These are phyloP conservation scores for Auricularia sp. DNA, from an alignment of 768 basidiomycete species.

Conservation along the genomic window DNA sequence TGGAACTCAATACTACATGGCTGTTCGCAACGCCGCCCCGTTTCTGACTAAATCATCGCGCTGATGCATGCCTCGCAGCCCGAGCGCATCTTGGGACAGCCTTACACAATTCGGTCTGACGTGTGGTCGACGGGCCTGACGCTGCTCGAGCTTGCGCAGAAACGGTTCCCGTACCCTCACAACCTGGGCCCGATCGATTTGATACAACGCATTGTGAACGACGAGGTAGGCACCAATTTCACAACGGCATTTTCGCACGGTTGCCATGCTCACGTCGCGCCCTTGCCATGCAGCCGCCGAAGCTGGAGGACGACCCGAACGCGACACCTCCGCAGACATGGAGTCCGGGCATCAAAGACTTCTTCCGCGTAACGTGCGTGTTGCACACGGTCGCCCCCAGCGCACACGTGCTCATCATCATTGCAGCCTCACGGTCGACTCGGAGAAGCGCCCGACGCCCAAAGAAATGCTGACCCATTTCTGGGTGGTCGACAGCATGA, in stretches of 20 bases:
- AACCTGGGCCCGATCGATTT: conserved; percentile 90
- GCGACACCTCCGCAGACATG: conserved; percentile 37
- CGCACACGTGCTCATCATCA: conserved; percentile 10
- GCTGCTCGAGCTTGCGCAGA: conserved; percentile 85
- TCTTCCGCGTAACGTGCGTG: conserved; percentile 72
- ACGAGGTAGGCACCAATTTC: conserved; percentile 43
- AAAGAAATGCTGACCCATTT: conserved; percentile 75
- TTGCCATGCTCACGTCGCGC: conserved; percentile 7
- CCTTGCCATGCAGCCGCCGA: conserved; percentile 50
- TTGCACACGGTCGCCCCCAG: conserved; percentile 9
- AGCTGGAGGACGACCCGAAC: conserved; percentile 64
- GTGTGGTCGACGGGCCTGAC: conserved; percentile 98
- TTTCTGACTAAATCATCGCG: neutral
- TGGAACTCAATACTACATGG: conserved; percentile 98
- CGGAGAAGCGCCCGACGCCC: conserved; percentile 63
- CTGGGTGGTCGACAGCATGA: conserved; percentile 71
- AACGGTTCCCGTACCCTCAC: conserved; percentile 89
- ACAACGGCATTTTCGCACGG: neutral
- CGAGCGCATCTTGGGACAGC: conserved; percentile 84
- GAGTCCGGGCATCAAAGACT: conserved; percentile 84
- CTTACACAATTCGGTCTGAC: conserved; percentile 91
- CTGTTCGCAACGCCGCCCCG: conserved; percentile 47
- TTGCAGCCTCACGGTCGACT: conserved; percentile 59
- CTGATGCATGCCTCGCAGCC: conserved; percentile 40
- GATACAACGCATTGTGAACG: conserved; percentile 78